Conservation (phyloP, 257 asterid genomes). For the Scutellaria galericulata region DNA sequence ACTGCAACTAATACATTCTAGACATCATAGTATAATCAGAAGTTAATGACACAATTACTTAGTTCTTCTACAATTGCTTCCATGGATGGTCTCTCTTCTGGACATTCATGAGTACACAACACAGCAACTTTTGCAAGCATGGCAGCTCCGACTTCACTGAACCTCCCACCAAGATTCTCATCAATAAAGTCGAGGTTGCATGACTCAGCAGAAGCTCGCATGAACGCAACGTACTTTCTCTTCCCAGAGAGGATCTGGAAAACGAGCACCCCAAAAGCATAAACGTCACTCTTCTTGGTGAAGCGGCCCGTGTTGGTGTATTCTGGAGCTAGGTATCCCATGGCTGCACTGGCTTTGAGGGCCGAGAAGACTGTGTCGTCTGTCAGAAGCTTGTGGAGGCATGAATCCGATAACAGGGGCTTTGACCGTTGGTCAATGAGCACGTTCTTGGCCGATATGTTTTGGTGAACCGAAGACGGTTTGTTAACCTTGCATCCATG, state of each 20-base stretch:
- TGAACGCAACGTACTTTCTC: slow-evolving; percentile 48
- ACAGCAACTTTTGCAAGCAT: slow-evolving; percentile 62
- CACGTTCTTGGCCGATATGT: slow-evolving; percentile 79
- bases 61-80: slow-evolving; percentile 56
- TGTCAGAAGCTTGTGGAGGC: slow-evolving; percentile 86
- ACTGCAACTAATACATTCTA: slow-evolving; percentile 29
- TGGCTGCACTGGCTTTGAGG: slow-evolving; percentile 89
- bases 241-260: slow-evolving; percentile 87
- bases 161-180: slow-evolving; percentile 56
- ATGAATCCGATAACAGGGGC: slow-evolving; percentile 79
- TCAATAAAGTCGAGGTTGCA: slow-evolving; percentile 67
- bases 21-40: slow-evolving; percentile 10
- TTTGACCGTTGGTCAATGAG: slow-evolving; percentile 61
- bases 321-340: slow-evolving; percentile 97
- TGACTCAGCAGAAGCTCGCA: slow-evolving; percentile 63
- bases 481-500: slow-evolving; percentile 66
- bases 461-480: slow-evolving; percentile 82
- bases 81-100: slow-evolving; percentile 78
- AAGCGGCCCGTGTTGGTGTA: slow-evolving; percentile 83
- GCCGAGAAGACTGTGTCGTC: slow-evolving; percentile 79
- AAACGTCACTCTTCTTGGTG: slow-evolving; percentile 85
- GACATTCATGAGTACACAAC: slow-evolving; percentile 63
- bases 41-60: slow-evolving; percentile 28
- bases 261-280: slow-evolving; percentile 85
- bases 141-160: slow-evolving; percentile 59